Percentiles rank a stretch among this genome's conserved stretches.
phyloP scores from a whole-genome alignment of 164 flowering plant species.

The Chimonanthus salicifolius region DNA sequence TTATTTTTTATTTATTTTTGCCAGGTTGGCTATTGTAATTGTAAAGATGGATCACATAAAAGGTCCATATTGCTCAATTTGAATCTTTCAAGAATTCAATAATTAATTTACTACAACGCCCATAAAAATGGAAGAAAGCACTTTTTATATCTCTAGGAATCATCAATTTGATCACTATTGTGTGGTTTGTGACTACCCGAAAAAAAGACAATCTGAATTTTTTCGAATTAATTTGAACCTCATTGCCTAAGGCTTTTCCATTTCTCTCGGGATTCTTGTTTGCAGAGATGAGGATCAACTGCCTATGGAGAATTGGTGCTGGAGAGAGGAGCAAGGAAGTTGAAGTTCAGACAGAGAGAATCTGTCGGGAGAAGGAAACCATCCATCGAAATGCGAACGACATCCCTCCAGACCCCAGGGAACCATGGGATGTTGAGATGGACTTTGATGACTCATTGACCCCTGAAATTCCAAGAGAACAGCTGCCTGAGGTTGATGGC shows the following conservation, averaged over 20 bases:
- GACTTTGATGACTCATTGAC: slow-evolving; percentile 90
- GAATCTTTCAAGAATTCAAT: background rate
- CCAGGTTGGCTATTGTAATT: background rate
- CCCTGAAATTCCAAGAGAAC: slow-evolving; percentile 70
- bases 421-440: slow-evolving; percentile 97
- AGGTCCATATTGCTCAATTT: background rate
- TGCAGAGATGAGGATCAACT: slow-evolving; percentile 63
- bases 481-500: slow-evolving; percentile 52
- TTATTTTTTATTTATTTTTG: too few species aligned
- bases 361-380: slow-evolving; percentile 65
- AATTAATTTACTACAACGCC: too few species aligned
- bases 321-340: slow-evolving; percentile 91
- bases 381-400: slow-evolving; percentile 42
- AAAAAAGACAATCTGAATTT: too few species aligned
- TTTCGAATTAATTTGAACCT: too few species aligned
- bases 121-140: background rate
- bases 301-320: slow-evolving; percentile 50
- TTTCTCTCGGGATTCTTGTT: slow-evolving; percentile 14
- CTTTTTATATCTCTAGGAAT: too few species aligned
- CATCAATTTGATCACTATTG: too few species aligned
- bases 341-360: slow-evolving; percentile 66
- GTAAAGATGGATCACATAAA: background rate
- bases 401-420: slow-evolving; percentile 74
- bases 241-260: background rate
- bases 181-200: too few species aligned